phyloP scores from a whole-genome alignment of 306 rosid genomes.

The Ceratonia siliqua region DNA sequence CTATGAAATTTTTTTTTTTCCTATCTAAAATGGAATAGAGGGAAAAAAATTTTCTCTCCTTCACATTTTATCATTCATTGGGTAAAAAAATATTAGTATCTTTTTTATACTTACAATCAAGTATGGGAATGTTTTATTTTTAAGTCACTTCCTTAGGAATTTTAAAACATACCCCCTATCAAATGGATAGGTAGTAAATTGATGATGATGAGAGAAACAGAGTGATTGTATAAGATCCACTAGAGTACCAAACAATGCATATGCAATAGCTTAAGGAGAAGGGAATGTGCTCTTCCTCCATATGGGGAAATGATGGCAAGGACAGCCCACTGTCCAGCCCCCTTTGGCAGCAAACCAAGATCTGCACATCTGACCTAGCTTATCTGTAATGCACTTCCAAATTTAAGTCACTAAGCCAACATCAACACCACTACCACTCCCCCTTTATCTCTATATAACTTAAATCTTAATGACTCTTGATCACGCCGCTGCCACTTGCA shows the following conservation, averaged over 20 bases:
- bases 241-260: neutral
- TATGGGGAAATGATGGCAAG: slow-evolving; percentile 3
- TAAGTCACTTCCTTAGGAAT: too few relatives aligned
- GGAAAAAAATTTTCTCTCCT: too few relatives aligned
- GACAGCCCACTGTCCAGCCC: neutral
- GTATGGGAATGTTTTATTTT: too few relatives aligned
- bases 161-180: too few relatives aligned
- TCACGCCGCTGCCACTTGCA: neutral
- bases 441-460: neutral
- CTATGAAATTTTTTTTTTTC: too few relatives aligned
- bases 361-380: neutral
- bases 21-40: too few relatives aligned
- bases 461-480: neutral
- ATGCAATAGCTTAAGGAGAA: neutral
- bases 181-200: too few relatives aligned
- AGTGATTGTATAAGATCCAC: neutral
- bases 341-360: neutral
- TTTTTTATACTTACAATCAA: too few relatives aligned
- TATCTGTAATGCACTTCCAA: neutral
- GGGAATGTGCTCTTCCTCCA: neutral
- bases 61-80: too few relatives aligned
- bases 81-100: too few relatives aligned
- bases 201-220: neutral
- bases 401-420: neutral
- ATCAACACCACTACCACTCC: neutral